These are phyloP conservation scores for Alternaria novae-zelandiae DNA, from an alignment of 2,329 filamentous ascomycete genomes.

Conservation along the genomic window DNA sequence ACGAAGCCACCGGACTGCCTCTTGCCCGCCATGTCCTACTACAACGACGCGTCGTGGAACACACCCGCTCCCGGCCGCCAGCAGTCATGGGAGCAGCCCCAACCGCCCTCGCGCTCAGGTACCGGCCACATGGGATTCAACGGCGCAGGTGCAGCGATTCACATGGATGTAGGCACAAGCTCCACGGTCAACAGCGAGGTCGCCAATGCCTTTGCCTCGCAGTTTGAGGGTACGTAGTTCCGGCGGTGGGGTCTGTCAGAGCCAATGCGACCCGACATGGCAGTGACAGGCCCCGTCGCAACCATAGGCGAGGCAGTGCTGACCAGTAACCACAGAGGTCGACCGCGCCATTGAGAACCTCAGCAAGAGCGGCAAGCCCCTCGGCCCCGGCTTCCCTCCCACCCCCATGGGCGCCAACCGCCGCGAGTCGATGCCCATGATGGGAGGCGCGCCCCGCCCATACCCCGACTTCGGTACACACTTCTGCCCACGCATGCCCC, in stretches of 20 bases:
- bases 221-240: conserved; percentile 80
- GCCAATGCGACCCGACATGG: conserved; percentile 4
- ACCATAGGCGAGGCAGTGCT: conserved; percentile 13
- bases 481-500: not conserved
- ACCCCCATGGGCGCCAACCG: conserved; percentile 61
- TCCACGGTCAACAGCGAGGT: conserved; percentile 73
- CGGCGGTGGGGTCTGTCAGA: not conserved
- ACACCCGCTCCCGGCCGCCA: conserved; percentile 67
- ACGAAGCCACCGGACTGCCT: conserved; percentile 12
- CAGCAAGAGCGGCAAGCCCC: conserved; percentile 94
- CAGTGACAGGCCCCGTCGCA: conserved; percentile 2
- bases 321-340: conserved; percentile 70
- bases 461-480: conserved; percentile 66
- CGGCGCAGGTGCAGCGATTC: conserved; percentile 28
- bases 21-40: conserved; percentile 66
- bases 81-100: conserved; percentile 74
- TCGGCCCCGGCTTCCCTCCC: conserved; percentile 54
- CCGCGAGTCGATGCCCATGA: conserved; percentile 78
- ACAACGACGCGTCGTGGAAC: conserved; percentile 69
- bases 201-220: conserved; percentile 77
- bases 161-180: conserved; percentile 67
- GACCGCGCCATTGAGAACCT: conserved; percentile 95
- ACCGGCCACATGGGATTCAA: conserved; percentile 43
- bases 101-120: conserved; percentile 75
- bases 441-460: conserved; percentile 60